Evolutionary conservation across 331 rosid genomes (phyloP).

Genomic region (Saraca asoca): DNA sequence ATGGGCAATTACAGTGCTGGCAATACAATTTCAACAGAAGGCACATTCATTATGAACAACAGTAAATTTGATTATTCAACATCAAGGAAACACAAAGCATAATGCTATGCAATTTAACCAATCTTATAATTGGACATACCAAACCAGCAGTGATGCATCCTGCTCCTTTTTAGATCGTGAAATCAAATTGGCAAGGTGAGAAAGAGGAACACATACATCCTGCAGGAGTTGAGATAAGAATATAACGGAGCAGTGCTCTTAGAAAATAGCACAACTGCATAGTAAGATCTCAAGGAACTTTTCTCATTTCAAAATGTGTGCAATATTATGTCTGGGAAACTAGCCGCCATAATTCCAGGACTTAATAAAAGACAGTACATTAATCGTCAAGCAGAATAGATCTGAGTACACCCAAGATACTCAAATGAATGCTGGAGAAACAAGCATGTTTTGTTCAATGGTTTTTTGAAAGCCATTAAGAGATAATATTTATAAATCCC

Average conservation of each 20-base stretch:
- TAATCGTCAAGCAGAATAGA: no score
- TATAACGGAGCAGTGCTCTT: background rate
- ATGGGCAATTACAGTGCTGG: slow-evolving; percentile 86
- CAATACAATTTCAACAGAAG: slow-evolving; percentile 36
- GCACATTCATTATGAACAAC: slow-evolving; percentile 23
- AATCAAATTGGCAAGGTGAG: slow-evolving; percentile 82
- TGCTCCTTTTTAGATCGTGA: slow-evolving; percentile 74
- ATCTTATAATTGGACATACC: slow-evolving; percentile 53
- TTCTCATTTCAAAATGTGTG: no score
- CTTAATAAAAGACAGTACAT: no score
- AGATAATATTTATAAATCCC: no score
- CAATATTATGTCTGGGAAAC: no score
- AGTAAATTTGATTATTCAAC: slow-evolving; percentile 27
- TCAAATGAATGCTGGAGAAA: no score
- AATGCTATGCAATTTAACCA: no score
- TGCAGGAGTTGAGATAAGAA: slow-evolving; percentile 34
- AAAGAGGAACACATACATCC: slow-evolving; percentile 96
- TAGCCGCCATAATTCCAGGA: no score
- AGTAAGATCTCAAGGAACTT: no score
- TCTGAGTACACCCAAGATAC: no score
- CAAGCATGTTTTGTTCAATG: no score
- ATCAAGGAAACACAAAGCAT: slow-evolving; percentile 25
- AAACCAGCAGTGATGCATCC: slow-evolving; percentile 76
- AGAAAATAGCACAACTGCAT: background rate
- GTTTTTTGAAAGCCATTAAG: no score